Evolutionary conservation across 2,329 filamentous ascomycete genomes (phyloP), one percentile per base, ranked within the genome.

Genomic region (Remersonia thermophila): DNA sequence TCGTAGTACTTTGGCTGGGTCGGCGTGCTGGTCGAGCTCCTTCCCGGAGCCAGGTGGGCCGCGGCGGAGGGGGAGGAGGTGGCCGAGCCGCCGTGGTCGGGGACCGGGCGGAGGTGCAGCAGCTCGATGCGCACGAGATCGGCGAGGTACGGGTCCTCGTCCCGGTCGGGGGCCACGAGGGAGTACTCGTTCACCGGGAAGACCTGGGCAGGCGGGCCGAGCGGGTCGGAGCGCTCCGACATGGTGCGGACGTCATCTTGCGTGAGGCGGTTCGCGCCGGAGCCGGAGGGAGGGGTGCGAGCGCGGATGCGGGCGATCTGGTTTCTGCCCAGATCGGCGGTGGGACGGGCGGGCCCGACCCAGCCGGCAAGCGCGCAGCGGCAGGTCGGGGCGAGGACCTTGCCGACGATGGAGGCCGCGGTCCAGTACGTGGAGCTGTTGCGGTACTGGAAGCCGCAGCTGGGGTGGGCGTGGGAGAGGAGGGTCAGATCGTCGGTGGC

Each of bases 351-450:
- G 2, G 81, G 81, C 0, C 81, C 81, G 27, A 85, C 63, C 81
- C 81, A 86, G 16, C 81, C 81, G 30, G 73, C 80, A 14, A 82
- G 67, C 37, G 79, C 70, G 20, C 20, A 23, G 44, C 69, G 72
- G 47, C 81, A 83, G 0, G 80, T 83, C 16, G 80, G 76, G 27
- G 75, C 79, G 7, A 86, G 63, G 3, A 86, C 80, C 51, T 83
- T 85, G 27, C 80, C 81, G 2, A 86, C 76, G 38, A 85, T 80
- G 47, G 71, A 80, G 14, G 69, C 65, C 10, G 75, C 71, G 3
- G 79, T 75, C 81, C 81, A 86, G 62, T 85, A 86, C 1, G 81
- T 85, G 51, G 80, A 79, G 38, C 75, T 77, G 48, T 64, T 69
- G 39, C 77, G 76, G 52, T 85, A 84, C 57, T 86, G 81, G 51